These are phyloP conservation scores for Fusarium euwallaceae DNA, from an alignment of 2,329 filamentous ascomycete genomes.

Conservation along the genomic window DNA sequence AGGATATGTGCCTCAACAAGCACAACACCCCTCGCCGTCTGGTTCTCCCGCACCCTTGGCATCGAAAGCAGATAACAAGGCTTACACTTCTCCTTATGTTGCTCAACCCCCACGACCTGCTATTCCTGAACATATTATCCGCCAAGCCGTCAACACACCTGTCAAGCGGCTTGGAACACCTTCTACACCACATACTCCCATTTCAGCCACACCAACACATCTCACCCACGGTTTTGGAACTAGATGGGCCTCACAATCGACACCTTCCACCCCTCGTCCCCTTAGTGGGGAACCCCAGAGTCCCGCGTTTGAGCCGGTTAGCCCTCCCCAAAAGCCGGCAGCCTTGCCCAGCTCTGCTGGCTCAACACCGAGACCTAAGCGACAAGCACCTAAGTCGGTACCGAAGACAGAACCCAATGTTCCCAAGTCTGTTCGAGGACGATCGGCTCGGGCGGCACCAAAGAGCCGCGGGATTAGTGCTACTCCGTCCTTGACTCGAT, in stretches of 20 bases:
- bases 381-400: conserved; percentile 50
- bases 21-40: conserved; percentile 47
- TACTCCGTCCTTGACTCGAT: conserved; percentile 52
- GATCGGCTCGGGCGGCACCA: conserved; percentile 54
- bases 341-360: conserved; percentile 51
- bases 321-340: conserved; percentile 61
- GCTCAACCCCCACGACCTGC: conserved; percentile 53
- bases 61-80: conserved; percentile 47
- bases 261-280: conserved; percentile 68
- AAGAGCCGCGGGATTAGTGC: conserved; percentile 52
- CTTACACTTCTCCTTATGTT: conserved; percentile 46
- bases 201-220: conserved; percentile 46
- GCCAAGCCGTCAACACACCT: conserved; percentile 54
- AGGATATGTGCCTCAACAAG: conserved; percentile 46
- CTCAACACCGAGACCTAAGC: conserved; percentile 51
- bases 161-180: conserved; percentile 50
- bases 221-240: conserved; percentile 62
- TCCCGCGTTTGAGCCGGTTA: conserved; percentile 71
- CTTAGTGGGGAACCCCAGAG: conserved; percentile 58
- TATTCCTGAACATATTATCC: conserved; percentile 58
- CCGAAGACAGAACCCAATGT: conserved; percentile 41
- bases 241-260: conserved; percentile 69
- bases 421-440: conserved; percentile 48
- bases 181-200: conserved; percentile 54
- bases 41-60: conserved; percentile 43